phyloP scores from a whole-genome alignment of 208 protist genomes.

The Crithidia fasciculata region DNA sequence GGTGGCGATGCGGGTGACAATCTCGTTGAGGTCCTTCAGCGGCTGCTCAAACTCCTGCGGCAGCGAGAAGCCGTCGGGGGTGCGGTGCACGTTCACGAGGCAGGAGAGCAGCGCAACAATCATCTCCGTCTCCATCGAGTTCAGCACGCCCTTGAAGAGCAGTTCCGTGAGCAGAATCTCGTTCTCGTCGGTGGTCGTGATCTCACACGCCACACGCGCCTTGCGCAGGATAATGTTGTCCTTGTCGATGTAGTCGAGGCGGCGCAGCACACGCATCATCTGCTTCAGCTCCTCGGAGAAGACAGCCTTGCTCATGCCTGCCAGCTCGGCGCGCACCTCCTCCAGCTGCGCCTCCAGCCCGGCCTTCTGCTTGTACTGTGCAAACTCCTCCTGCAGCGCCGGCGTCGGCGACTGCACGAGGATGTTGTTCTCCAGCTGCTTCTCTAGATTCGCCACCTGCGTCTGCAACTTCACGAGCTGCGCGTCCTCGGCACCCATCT shows the following conservation, averaged over 20 bases:
- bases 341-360: slow-evolving; percentile 71
- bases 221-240: slow-evolving; percentile 98
- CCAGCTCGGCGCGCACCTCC: slow-evolving; percentile 85
- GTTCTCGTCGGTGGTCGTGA: slow-evolving; percentile 97
- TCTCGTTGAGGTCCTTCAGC: slow-evolving; percentile 90
- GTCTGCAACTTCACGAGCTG: slow-evolving; percentile 75
- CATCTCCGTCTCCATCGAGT: slow-evolving; percentile 96
- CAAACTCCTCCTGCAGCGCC: slow-evolving; percentile 64
- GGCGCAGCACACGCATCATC: slow-evolving; percentile 97
- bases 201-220: slow-evolving; percentile 97
- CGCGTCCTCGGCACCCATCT: slow-evolving; percentile 96
- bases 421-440: slow-evolving; percentile 72
- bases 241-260: slow-evolving; percentile 96
- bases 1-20: slow-evolving; percentile 92
- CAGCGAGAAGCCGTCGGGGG: slow-evolving; percentile 87
- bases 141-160: slow-evolving; percentile 98
- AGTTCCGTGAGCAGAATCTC: slow-evolving; percentile 99
- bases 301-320: slow-evolving; percentile 83
- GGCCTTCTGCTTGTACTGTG: slow-evolving; percentile 74
- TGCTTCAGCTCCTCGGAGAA: slow-evolving; percentile 95
- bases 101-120: slow-evolving; percentile 95
- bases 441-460: slow-evolving; percentile 89
- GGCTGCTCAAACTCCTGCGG: slow-evolving; percentile 89
- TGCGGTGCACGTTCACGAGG: slow-evolving; percentile 97
- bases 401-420: slow-evolving; percentile 69